Evolutionary conservation across 805 yeast species (phyloP).

Genomic region (Ogataea nakhonphanomensis): DNA sequence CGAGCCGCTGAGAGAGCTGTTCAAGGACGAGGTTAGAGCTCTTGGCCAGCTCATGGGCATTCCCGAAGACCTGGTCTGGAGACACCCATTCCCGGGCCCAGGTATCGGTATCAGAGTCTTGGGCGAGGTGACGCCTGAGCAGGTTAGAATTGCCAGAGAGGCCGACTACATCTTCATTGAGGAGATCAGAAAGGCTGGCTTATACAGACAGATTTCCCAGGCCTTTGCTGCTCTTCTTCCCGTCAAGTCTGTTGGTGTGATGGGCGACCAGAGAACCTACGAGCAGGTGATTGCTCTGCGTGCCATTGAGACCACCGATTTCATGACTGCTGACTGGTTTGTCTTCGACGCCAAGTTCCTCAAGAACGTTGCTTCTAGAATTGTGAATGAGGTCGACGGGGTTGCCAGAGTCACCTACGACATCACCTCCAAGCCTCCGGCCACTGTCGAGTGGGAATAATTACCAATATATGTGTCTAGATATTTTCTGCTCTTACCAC

Average conservation of each 20-base stretch:
- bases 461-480: conserved; percentile 4
- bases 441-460: conserved; percentile 99
- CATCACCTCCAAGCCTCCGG: conserved; percentile 98
- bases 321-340: conserved; percentile 99
- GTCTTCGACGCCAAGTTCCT: conserved; percentile 89
- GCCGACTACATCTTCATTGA: conserved; percentile 96
- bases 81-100: conserved; percentile 99
- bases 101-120: conserved; percentile 98
- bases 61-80: conserved; percentile 96
- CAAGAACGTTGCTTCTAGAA: conserved; percentile 90
- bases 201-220: conserved; percentile 90
- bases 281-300: conserved; percentile 99
- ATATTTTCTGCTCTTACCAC: conserved; percentile 34
- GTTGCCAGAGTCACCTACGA: conserved; percentile 99
- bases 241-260: conserved; percentile 97
- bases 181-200: conserved; percentile 90
- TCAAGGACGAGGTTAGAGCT: conserved; percentile 98
- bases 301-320: conserved; percentile 96
- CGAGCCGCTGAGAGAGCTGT: conserved; percentile 97
- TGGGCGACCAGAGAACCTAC: conserved; percentile 99
- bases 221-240: conserved; percentile 97
- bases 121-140: conserved; percentile 93
- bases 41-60: conserved; percentile 93
- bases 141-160: conserved; percentile 94
- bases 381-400: conserved; percentile 97